Percentiles rank a stretch among this genome's conserved stretches.
phyloP scores from a whole-genome alignment of 1,284 basidiomycete species.

The Ustilago trichophora region DNA sequence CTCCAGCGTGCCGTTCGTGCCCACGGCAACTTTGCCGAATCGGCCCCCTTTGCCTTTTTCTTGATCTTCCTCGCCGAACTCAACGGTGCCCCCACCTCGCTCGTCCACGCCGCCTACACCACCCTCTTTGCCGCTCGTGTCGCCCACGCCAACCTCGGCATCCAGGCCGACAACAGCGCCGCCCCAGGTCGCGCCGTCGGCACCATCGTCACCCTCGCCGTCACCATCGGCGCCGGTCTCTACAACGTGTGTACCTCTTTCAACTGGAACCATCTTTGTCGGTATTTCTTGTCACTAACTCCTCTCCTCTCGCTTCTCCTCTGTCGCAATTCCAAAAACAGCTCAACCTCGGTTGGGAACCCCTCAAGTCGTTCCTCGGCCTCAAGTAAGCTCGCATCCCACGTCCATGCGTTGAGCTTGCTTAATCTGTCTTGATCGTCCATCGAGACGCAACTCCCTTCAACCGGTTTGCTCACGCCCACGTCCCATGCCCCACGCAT shows the following conservation, averaged over 20 bases:
- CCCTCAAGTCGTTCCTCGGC: constrained; percentile 65
- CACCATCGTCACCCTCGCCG: constrained; percentile 44
- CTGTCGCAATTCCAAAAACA: constrained; percentile 10
- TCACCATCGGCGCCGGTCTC: constrained; percentile 55
- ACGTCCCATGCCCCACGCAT: no score
- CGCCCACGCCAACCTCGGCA: constrained; percentile 53
- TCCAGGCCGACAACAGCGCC: constrained; percentile 25
- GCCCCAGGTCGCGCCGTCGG: constrained; percentile 50
- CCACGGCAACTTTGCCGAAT: constrained; percentile 63
- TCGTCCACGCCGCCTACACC: constrained; percentile 63
- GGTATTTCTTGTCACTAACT: not conserved
- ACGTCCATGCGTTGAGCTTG: not conserved
- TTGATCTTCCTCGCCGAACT: constrained; percentile 66
- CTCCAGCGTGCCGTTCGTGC: constrained; percentile 58
- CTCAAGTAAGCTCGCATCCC: constrained; percentile 50
- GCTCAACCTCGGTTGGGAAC: constrained; percentile 64
- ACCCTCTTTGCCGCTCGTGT: constrained; percentile 61
- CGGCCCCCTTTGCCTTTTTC: constrained; percentile 60
- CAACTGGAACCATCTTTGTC: no score
- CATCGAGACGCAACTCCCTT: no score
- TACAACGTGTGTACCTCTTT: constrained; percentile 63
- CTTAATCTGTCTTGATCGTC: not conserved
- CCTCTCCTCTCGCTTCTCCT: not conserved
- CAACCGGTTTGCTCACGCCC: no score
- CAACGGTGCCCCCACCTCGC: constrained; percentile 65